Evolutionary conservation across 257 asterid genomes (phyloP).

Genomic region (Eucommia ulmoides): DNA sequence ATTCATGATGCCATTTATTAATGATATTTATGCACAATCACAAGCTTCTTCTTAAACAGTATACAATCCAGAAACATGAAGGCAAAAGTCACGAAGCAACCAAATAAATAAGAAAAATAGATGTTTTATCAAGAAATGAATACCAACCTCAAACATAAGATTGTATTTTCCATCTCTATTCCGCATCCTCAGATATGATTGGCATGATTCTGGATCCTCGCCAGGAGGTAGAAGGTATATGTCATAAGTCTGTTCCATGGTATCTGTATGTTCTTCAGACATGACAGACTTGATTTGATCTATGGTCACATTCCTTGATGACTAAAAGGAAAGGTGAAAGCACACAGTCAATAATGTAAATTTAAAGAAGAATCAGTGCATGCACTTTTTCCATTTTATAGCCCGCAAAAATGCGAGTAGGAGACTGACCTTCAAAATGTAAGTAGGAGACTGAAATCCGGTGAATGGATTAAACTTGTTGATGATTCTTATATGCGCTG

Average conservation of each 20-base stretch:
- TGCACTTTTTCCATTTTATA: too few species aligned
- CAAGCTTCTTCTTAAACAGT: too few species aligned
- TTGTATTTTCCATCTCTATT: conserved; percentile 96
- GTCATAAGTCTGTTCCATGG: conserved; percentile 76
- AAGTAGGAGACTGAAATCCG: conserved; percentile 94
- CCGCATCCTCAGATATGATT: conserved; percentile 96
- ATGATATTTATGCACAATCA: too few species aligned
- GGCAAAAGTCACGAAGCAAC: neutral
- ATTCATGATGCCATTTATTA: too few species aligned
- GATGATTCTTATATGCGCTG: conserved; percentile 88
- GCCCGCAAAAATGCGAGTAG: neutral
- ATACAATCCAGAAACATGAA: too few species aligned
- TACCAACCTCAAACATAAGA: conserved; percentile 98
- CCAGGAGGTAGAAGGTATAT: conserved; percentile 98
- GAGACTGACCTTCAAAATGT: conserved; percentile 65
- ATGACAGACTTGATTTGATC: conserved; percentile 65
- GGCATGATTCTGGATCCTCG: conserved; percentile 97
- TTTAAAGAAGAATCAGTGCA: too few species aligned
- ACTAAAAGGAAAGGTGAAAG: conserved; percentile 34
- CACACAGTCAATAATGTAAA: too few species aligned
- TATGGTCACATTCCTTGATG: conserved; percentile 36
- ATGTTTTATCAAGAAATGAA: too few species aligned
- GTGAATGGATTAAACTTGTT: conserved; percentile 94
- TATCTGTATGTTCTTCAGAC: conserved; percentile 54
- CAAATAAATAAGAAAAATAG: neutral